Evolutionary conservation across 2,329 filamentous ascomycete species (phyloP), one percentile per base, ranked within the genome.

Genomic region (Colletotrichum cordylinicola): DNA sequence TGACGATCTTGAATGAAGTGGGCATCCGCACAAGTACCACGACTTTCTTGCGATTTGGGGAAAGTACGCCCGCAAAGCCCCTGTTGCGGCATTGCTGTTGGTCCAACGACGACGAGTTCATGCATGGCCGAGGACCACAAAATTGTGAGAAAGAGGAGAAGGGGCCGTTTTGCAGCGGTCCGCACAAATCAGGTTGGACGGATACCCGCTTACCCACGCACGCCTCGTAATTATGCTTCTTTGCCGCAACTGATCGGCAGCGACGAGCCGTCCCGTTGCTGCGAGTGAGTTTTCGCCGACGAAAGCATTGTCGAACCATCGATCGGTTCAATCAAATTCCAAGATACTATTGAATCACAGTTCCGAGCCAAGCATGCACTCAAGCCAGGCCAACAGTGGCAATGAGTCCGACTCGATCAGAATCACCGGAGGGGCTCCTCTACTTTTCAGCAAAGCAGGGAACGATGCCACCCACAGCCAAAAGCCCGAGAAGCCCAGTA

Each of bases 391-490:
- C n/a, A n/a, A n/a, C 10, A n/a, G 6, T n/a, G 18, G 39, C 9
- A n/a, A 48, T 9, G 3, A 2, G 2, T n/a, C 18, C 39, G 18
- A 18, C 39, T 12, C n/a, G 39, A 48, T 21, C 24, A 27, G 24
- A 27, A 4, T 27, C 24, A 27, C 24, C 24, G 24, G 24, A 27
- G 24, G 24, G 24, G 24, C 24, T 27, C 24, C 24, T 27, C 39
- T 48, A 12, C 39, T 18, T 48, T 21, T 0, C 0, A 9, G 3
- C 18, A 48, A 12, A 7, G 3, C 12, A 48, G 0, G 9, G 2
- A 0, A 48, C n/a, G 43, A 48, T 48, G n/a, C 2, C n/a, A 18
- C 7, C n/a, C 0, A n/a, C n/a, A 4, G 0, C 0, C 0, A 2
- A 21, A 43, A 18, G 43, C 43, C n/a, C 13, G 2, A n/a, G 43